Evolutionary conservation across 2,329 filamentous ascomycete genomes (phyloP), one percentile per base, ranked within the genome.

Genomic region (Aspergillus phoenicis): DNA sequence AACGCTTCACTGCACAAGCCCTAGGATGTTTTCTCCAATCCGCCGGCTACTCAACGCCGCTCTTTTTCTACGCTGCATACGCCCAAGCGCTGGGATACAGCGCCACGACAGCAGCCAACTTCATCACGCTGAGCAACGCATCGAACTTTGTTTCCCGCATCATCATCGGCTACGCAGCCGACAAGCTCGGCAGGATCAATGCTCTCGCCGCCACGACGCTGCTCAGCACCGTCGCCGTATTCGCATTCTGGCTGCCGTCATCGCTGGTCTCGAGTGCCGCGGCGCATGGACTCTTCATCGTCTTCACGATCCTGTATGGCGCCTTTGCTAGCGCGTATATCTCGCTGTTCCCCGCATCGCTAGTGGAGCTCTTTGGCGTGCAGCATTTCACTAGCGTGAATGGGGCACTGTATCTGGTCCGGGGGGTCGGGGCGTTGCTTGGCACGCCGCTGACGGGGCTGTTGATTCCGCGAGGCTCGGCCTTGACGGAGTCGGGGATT

Each of bases 101-200:
- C 49, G 62, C 65, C 8, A 66, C 63, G 3, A 74, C 74, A 26
- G 77, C 73, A 1, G 75, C 78, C 2, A 78, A 75, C 45, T 74
- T 80, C 15, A 76, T 79, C 52, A 73, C 78, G 0, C 65, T 78
- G 2, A 79, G 75, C 65, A 80, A 80, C 59, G 77, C 77, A 1
- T 73, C 75, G 2, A 80, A 79, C 54, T 75, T 75, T 4, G 66
- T 76, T 1, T 77, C 77, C 3, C 72, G 75, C 36, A 75, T 80
- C 11, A 64, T 71, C 0, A 73, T 80, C 60, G 78, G 78, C 3
- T 73, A 74, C 57, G 57, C 72, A 4, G 77, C 78, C 3, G 79
- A 80, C 60, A 68, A 71, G 4, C 65, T 75, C 10, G 78, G 79
- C 10, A 65, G 77, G 11, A 70, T 80, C 47, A 80, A 81, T 62